Evolutionary conservation across 2,329 filamentous ascomycete species (phyloP).

Genomic region (Fusarium incarnatum): DNA sequence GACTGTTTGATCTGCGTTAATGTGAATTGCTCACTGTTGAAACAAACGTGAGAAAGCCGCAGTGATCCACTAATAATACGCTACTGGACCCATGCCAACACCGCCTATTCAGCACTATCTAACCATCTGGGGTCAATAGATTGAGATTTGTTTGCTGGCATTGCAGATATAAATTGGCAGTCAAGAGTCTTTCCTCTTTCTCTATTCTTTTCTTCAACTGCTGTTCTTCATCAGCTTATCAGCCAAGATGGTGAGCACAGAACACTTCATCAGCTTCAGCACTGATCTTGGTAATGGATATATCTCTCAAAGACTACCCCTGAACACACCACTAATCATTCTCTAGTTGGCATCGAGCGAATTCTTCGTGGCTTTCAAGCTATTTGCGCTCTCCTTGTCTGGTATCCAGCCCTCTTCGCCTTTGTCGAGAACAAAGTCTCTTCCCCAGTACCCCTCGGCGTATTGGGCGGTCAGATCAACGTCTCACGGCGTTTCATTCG

Average conservation of each 20-base stretch:
- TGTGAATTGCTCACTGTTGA: background rate
- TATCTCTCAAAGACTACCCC: slow-evolving; percentile 33
- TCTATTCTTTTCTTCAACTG: background rate
- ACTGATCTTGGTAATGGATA: slow-evolving; percentile 57
- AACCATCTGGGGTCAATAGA: slow-evolving; percentile 26
- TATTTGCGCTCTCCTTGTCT: slow-evolving; percentile 60
- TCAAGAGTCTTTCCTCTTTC: background rate
- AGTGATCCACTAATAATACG: slow-evolving; percentile 20
- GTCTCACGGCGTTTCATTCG: slow-evolving; percentile 72
- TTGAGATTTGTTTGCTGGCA: slow-evolving; percentile 32
- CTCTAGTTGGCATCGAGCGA: slow-evolving; percentile 70
- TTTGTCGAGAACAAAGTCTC: slow-evolving; percentile 48
- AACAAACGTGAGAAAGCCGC: slow-evolving; percentile 3
- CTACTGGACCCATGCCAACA: slow-evolving; percentile 31
- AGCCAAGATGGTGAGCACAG: slow-evolving; percentile 44
- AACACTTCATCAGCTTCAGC: slow-evolving; percentile 58
- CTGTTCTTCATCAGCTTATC: background rate
- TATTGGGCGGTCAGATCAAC: slow-evolving; percentile 58
- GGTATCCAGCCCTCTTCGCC: slow-evolving; percentile 57
- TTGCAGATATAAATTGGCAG: slow-evolving; percentile 3
- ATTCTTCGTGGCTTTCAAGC: slow-evolving; percentile 69
- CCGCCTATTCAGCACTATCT: slow-evolving; percentile 41
- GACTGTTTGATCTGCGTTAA: background rate
- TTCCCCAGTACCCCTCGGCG: slow-evolving; percentile 50
- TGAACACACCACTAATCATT: slow-evolving; percentile 19